Conservation (phyloP, 2,329 filamentous ascomycete species). For the Juglanconis sp. region DNA sequence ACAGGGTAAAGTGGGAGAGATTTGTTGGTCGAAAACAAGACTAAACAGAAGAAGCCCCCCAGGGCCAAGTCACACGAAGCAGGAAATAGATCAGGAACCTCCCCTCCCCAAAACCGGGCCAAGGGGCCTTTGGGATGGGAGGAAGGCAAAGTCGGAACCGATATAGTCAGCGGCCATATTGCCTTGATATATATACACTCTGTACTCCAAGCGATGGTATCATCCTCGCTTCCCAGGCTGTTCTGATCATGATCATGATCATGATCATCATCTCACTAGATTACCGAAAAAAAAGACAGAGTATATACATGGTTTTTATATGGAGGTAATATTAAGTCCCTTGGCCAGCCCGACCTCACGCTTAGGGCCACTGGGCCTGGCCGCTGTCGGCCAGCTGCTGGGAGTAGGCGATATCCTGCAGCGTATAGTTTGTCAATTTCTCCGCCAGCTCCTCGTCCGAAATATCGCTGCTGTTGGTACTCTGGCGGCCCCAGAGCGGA, state of each 20-base stretch:
- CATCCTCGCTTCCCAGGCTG: background rate
- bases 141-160: too few species aligned
- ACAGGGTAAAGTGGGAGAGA: too few species aligned
- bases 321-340: too few species aligned
- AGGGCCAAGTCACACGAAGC: too few species aligned
- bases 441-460: conserved; percentile 37
- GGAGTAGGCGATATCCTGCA: conserved; percentile 12
- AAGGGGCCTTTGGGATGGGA: too few species aligned
- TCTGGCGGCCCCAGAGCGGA: conserved; percentile 1
- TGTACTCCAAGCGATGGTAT: background rate
- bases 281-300: too few species aligned
- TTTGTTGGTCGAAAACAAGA: too few species aligned
- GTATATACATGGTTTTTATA: too few species aligned
- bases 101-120: too few species aligned
- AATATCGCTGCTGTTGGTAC: conserved; percentile 12
- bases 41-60: too few species aligned
- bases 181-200: background rate
- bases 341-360: background rate
- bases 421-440: conserved; percentile 31
- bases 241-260: background rate
- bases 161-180: too few species aligned
- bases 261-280: background rate
- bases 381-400: conserved; percentile 1
- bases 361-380: background rate
- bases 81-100: too few species aligned